These are phyloP conservation scores for Alternaria atra DNA, from an alignment of 2,329 filamentous ascomycete species.

Conservation along the genomic window DNA sequence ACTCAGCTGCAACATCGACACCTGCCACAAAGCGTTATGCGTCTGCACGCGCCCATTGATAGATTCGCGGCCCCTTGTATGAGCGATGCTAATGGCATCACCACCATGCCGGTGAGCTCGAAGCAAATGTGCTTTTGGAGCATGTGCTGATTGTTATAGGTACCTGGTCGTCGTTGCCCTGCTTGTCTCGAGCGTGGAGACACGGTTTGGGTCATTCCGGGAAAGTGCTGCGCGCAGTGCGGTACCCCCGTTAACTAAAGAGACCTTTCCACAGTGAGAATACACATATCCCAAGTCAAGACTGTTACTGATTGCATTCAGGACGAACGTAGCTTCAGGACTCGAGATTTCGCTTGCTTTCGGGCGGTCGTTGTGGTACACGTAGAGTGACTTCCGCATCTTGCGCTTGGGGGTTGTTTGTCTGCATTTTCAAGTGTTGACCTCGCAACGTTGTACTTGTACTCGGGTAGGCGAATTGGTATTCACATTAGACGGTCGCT, in stretches of 20 bases:
- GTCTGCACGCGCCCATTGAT: slow-evolving; percentile 36
- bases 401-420: slow-evolving; percentile 26
- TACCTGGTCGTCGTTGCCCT: slow-evolving; percentile 52
- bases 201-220: slow-evolving; percentile 53
- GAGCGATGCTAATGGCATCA: slow-evolving; percentile 42
- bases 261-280: slow-evolving; percentile 10
- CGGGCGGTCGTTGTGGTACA: slow-evolving; percentile 15
- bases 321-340: slow-evolving; percentile 5
- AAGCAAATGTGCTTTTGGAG: not conserved
- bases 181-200: slow-evolving; percentile 52
- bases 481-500: not conserved
- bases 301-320: slow-evolving; percentile 10
- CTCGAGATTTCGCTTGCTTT: slow-evolving; percentile 16
- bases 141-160: slow-evolving; percentile 31
- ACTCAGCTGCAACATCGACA: not conserved
- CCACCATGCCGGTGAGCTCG: slow-evolving; percentile 46
- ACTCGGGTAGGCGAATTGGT: not conserved
- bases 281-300: not conserved
- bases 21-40: slow-evolving; percentile 29
- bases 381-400: slow-evolving; percentile 18
- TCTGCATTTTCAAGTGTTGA: slow-evolving; percentile 35
- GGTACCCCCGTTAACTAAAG: slow-evolving; percentile 51
- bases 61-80: slow-evolving; percentile 39
- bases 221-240: slow-evolving; percentile 52
- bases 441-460: slow-evolving; percentile 11